phyloP scores from a whole-genome alignment of 768 basidiomycete species.

The Amanita inopinata region DNA sequence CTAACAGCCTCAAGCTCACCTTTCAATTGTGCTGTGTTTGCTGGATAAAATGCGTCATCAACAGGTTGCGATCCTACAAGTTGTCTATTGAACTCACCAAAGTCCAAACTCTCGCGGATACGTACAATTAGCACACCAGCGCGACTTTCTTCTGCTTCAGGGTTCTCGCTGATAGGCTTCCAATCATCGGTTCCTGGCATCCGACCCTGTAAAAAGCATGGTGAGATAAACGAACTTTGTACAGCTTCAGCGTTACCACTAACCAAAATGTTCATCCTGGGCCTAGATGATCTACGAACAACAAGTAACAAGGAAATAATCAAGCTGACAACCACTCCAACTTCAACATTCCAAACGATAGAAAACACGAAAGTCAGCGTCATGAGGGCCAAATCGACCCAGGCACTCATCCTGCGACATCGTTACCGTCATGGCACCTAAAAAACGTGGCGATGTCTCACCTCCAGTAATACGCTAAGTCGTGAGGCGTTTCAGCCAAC shows the following conservation, averaged over 20 bases:
- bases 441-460: constrained; percentile 22
- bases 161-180: constrained; percentile 84
- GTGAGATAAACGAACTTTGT: not conserved
- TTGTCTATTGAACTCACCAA: constrained; percentile 41
- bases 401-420: constrained; percentile 68
- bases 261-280: constrained; percentile 87
- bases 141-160: constrained; percentile 71
- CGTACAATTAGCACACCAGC: constrained; percentile 81
- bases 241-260: constrained; percentile 16
- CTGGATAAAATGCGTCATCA: constrained; percentile 29
- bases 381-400: constrained; percentile 85
- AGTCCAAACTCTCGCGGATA: constrained; percentile 85
- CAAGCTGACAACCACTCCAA: constrained; percentile 83
- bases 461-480: constrained; percentile 79
- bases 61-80: not conserved
- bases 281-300: constrained; percentile 79
- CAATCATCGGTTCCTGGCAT: constrained; percentile 84
- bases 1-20: constrained; percentile 28
- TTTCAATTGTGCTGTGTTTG: constrained; percentile 93
- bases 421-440: not conserved
- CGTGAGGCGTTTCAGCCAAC: constrained; percentile 79
- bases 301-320: constrained; percentile 84
- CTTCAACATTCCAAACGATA: constrained; percentile 85
- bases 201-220: constrained; percentile 46
- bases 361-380: constrained; percentile 79